Percentiles rank a stretch among this genome's conserved stretches.
Evolutionary conservation across 202 grass and related monocot species (phyloP).

Genomic region (Schoenoplectus tabernaemontani): DNA sequence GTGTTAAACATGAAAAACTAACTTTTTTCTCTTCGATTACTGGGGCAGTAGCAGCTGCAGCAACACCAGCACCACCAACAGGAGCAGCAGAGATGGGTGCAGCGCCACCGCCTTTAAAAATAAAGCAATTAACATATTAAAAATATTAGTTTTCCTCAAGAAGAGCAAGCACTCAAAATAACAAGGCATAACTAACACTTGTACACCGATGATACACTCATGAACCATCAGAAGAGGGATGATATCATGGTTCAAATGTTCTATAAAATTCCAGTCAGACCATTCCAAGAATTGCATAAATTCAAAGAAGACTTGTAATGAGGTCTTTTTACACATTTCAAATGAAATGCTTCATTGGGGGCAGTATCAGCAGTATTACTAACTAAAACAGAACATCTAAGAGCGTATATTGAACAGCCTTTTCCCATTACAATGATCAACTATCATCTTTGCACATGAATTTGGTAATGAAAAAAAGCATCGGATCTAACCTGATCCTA

Average conservation of each 20-base stretch:
- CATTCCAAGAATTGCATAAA: not conserved
- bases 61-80: conserved; percentile 13
- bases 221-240: not conserved
- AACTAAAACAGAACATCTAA: not conserved
- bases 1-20: not conserved
- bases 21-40: conserved; percentile 39
- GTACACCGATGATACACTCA: not conserved
- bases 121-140: not conserved
- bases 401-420: too few relatives aligned
- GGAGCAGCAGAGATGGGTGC: conserved; percentile 24
- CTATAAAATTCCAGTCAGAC: not conserved
- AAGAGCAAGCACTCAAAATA: not conserved
- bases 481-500: conserved; percentile 27
- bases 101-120: conserved; percentile 26
- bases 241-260: not conserved
- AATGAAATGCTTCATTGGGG: not conserved
- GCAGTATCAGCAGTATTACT: not conserved
- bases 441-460: not conserved
- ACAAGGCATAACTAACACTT: not conserved
- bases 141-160: not conserved
- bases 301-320: not conserved
- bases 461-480: not conserved
- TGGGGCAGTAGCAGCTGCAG: conserved; percentile 21
- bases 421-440: not conserved
- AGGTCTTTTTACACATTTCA: not conserved